Evolutionary conservation across 352 stramenopile species (phyloP), one percentile per base, ranked within the genome.

Genomic region (Paralagenidium karlingii): DNA sequence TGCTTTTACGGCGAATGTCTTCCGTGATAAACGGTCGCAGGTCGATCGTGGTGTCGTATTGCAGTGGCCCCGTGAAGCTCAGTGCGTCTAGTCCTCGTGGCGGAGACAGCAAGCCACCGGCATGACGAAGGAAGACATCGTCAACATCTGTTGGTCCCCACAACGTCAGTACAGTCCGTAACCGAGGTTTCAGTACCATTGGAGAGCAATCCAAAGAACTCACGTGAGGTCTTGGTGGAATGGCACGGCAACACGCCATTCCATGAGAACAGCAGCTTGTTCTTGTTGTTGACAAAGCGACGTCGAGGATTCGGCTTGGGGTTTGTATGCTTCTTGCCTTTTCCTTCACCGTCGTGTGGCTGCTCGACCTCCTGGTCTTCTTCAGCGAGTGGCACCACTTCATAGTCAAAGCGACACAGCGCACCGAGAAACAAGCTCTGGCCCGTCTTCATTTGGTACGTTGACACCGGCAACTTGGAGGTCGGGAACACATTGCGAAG

Each of bases 171-270:
- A 8, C 21, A n/a, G 10, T 20, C 24, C 31, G 30, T 31, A 26
- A 26, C 42, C 8, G 7, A 39, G 19, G 36, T 43, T 12, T 44
- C 9, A 11, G 16, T 47, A 42, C 27, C 13, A 19, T 3, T 30
- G 18, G 19, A 53, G 36, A 26, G 18, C 12, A 21, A 9, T 25
- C 6, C 40, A n/a, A 36, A 21, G 18, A 24, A 62, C 71, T 41
- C 74, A 90, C 77, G 66, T 21, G 68, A 68, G 38, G 74, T 91
- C 30, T 77, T 91, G 24, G 68, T 81, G 24, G 84, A 56, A 40
- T 91, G 77, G 3, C 77, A 71, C n/a, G 77, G 77, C 13, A 91
- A 40, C 22, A 91, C 71, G n/a, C 77, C 77, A 38, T 85, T 82
- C 74, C 75, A 91, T 26, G 74, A 70, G 41, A 91, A 45, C 20